Evolutionary conservation across 2,329 filamentous ascomycete species (phyloP).

Genomic region (Neonectria punicea): DNA sequence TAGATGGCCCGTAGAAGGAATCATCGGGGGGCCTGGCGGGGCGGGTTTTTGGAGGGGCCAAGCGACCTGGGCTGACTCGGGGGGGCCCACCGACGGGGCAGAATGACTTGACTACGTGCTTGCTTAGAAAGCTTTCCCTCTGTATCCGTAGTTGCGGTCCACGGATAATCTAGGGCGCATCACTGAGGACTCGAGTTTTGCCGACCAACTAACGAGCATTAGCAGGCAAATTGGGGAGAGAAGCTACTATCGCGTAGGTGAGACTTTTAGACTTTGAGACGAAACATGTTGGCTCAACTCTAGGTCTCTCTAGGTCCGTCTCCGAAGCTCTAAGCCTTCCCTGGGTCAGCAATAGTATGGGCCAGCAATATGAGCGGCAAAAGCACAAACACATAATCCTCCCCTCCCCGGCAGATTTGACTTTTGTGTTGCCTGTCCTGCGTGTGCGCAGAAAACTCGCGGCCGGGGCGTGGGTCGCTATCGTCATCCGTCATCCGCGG

Average conservation of each 20-base stretch:
- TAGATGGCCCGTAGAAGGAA: conserved; percentile 29
- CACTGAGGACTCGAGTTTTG: not conserved
- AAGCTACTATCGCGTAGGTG: not conserved
- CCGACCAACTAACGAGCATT: not conserved
- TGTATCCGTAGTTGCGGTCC: not conserved
- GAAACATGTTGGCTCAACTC: conserved; percentile 27
- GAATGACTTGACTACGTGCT: conserved; percentile 3
- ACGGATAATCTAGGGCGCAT: not conserved
- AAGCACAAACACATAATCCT: not conserved
- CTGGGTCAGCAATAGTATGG: not conserved
- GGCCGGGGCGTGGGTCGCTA: not conserved
- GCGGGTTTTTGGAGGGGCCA: conserved; percentile 4
- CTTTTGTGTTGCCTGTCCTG: not conserved
- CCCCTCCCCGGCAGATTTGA: not conserved
- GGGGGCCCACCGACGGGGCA: not conserved
- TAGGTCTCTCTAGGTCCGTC: conserved; percentile 4
- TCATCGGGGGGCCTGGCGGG: not conserved
- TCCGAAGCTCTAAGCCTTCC: not conserved
- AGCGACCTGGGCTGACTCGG: conserved; percentile 33
- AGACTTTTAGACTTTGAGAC: conserved; percentile 41
- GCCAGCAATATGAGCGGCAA: not conserved
- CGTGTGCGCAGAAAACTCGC: not conserved
- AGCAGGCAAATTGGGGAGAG: not conserved
- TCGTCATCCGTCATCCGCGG: not conserved
- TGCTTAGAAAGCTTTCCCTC: conserved; percentile 2